Evolutionary conservation across 768 basidiomycete species (phyloP).

Genomic region (Russula ochroleuca): DNA sequence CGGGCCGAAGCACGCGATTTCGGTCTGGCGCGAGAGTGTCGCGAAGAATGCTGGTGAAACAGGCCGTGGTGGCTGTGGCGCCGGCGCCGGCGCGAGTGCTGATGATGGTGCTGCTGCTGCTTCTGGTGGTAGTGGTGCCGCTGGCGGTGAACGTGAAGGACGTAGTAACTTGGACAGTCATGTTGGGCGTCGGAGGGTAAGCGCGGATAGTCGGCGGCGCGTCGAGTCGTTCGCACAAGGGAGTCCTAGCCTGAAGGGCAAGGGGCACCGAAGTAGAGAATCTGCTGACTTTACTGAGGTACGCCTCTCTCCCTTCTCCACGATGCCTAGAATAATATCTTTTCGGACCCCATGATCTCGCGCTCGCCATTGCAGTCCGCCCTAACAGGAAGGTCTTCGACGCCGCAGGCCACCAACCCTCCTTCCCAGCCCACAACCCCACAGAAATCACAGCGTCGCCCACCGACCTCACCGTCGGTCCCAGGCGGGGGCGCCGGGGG

Average conservation of each 20-base stretch:
- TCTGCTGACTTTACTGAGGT: slow-evolving; percentile 34
- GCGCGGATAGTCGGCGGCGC: slow-evolving; percentile 19
- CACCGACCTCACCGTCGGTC: slow-evolving; percentile 13
- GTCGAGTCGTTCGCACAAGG: slow-evolving; percentile 13
- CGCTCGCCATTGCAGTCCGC: slow-evolving; percentile 14
- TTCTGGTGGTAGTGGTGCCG: background rate
- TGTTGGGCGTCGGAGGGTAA: slow-evolving; percentile 27
- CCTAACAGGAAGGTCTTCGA: slow-evolving; percentile 16
- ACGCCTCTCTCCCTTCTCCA: slow-evolving; percentile 6
- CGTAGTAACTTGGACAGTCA: slow-evolving; percentile 30
- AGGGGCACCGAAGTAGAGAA: slow-evolving; percentile 25
- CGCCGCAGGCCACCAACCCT: slow-evolving; percentile 10
- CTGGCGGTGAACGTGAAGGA: slow-evolving; percentile 5
- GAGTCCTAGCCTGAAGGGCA: slow-evolving; percentile 25
- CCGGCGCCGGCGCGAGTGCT: background rate
- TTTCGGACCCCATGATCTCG: background rate
- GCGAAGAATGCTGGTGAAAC: slow-evolving; percentile 31
- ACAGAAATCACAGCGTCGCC: slow-evolving; percentile 18
- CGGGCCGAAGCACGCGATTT: slow-evolving; percentile 36
- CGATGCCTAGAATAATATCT: background rate
- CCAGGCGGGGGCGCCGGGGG: no score
- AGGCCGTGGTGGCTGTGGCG: background rate
- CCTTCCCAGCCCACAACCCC: slow-evolving; percentile 20
- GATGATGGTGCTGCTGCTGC: background rate
- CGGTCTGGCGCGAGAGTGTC: slow-evolving; percentile 37